Base-by-base conservation (phyloP, 2,329 filamentous ascomycete species). In the Cladophialophora carrionii region DNA sequence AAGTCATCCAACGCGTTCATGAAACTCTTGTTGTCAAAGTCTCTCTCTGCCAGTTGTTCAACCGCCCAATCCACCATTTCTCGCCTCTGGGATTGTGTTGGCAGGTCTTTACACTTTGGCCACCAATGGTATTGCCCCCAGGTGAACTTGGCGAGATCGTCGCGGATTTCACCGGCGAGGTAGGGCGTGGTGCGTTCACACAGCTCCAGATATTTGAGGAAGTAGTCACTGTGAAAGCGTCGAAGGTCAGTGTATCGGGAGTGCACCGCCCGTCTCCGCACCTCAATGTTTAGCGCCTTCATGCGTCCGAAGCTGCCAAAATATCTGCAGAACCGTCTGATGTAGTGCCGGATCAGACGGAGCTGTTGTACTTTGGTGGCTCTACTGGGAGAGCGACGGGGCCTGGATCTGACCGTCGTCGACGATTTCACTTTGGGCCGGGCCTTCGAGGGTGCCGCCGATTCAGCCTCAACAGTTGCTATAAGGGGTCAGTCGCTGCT, bases 181-280 rank as follows among this genome's bases (percentile, higher is more conserved):
- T 58, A 29, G 22, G 56, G 56, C 9, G 4, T 49, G 41, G 41
- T 43, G 3, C 4, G n/a, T 10, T 48, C 37, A 6, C 31, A 46
- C 14, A n/a, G 26, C 17, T 26, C 20, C 22, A 58, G 5, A n/a
- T 55, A 31, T n/a, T 55, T 26, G 20, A 48, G 22, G 12, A 24
- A 31, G 24, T 43, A 57, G 14, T 57, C 55, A n/a, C 34, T 20
- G 37, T 57, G 55, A 12, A 57, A n/a, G 37, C 34, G 17, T 14
- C 37, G 4, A 29, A 57, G 24, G 37, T 43, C 41, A 8, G n/a
- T 26, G 34, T 57, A 57, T 17, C 20, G 37, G 22, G 8, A 24
- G 22, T 20, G n/a, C 12, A 7, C 20, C 12, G 55, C 55, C 14
- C 37, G 55, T n/a, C 8, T 17, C 37, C n/a, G 24, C 20, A 57